Base-by-base conservation (phyloP, 2,329 filamentous ascomycete genomes). In the Aureobasidium subglaciale region DNA sequence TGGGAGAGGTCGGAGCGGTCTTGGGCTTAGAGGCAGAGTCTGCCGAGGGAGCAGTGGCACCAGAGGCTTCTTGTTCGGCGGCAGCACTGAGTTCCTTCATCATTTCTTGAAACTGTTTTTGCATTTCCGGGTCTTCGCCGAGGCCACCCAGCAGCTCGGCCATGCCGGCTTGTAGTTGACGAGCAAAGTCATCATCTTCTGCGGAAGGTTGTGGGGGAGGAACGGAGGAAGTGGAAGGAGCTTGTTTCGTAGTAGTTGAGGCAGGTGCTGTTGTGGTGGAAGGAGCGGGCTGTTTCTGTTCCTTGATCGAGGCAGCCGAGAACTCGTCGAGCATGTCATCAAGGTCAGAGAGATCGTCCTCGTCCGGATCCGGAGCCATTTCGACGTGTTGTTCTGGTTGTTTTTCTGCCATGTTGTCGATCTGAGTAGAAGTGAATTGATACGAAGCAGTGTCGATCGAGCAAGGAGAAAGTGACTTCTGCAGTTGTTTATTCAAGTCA, bases 321-420 rank as follows among this genome's bases (percentile, higher is more conserved):
- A 99, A 99, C 61, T 96, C 88, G 67, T 96, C 90, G 24, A 99
- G 84, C 71, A 97, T 87, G 64, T 55, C 90, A 72, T 99, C 93
- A 41, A 99, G 76, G 65, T 97, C 93, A 66, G 96, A 88, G 18
- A 93, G 75, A 63, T 93, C 88, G 70, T 93, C 93, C 71, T 95
- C 91, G 62, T 97, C 92, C 6, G 91, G 92, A 65, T 96, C 92
- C 18, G 90, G 86, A 5, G 64, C 67, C 53, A 69, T 65, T 40
- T 71, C 70, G 55, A 58, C 48, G 37, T 55, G 55, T 8, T 55
- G 27, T 27, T 59, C 43, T 20, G 55, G 24, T 35, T 59, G 37
- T 54, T 66, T 65, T 8, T 68, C 63, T 49, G 63, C 59, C 64
- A 66, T 67, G 13, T 24, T 22, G n/a, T 41, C 22, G 11, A n/a